Base-by-base conservation (phyloP, 2,329 filamentous ascomycete species). In the Penicillium polonicum region DNA sequence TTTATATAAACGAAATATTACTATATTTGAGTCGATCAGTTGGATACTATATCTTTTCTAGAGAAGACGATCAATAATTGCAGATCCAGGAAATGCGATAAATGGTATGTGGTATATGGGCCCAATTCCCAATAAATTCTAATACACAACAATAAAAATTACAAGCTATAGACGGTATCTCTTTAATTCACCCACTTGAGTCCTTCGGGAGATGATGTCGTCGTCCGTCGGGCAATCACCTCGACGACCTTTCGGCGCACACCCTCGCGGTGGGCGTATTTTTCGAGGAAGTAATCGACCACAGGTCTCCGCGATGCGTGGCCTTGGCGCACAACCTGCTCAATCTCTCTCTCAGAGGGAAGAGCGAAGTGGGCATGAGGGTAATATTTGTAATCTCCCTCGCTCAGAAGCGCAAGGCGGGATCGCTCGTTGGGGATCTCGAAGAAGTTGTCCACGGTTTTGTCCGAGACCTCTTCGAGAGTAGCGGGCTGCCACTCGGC, bases 401-500 rank as follows among this genome's bases (percentile, higher is more conserved):
- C 74, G 52, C 80, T 86, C 58, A 92, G 79, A 52, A 96, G 80
- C 45, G 79, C 63, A 44, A 97, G 77, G 52, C 78, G 73, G 44
- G 77, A 63, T 36, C 75, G 66, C 45, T 72, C 75, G 15, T 75
- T 68, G 17, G 80, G 74, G 27, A 81, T 76, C 41, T 77, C 66
- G 76, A 96, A 93, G 78, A 96, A 97, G 1, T 80, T 78, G 51
- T 87, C 80, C 7, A 93, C 81, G 21, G 83, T 79, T 45, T 79
- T 72, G 17, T 80, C 70, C 2, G 74, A 74, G 53, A 96, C 84
- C 38, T 88, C 86, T n/a, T 85, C 81, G 2, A 97, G 81, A 7
- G 83, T 85, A 43, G 83, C 82, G 4, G 92, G 92, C 62, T 88
- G 75, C 94, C 94, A 99, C 60, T 82, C 79, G 1, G 92, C 90